Evolutionary conservation across 1,284 basidiomycete genomes (phyloP), one percentile per base, ranked within the genome.

Genomic region (Apiotrichum gracile): DNA sequence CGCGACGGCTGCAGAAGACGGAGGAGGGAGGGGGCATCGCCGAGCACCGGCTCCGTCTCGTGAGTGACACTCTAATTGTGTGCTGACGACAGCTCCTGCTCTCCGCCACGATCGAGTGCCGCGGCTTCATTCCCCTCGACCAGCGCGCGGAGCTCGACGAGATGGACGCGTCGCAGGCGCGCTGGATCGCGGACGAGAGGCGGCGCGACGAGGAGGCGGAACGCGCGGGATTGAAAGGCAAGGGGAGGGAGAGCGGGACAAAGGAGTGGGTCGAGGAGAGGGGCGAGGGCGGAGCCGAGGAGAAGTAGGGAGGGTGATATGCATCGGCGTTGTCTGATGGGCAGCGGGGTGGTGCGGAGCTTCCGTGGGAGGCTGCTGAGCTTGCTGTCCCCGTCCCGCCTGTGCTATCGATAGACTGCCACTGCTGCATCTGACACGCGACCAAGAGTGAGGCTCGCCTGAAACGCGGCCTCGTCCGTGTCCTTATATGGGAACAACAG

Each of bases 181-280:
- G 45, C 6, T 75, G 73, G 69, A 61, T 70, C 27, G 51, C 31
- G 4, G 67, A 75, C 38, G 67, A 71, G 31, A 33, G 46, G 27
- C 42, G 54, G 17, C 56, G 70, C 45, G 42, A 64, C 22, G 54
- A 34, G 8, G 65, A 68, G 45, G 70, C 68, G 4, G 63, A 67
- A 33, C 27, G 27, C 5, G 58, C 57, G 17, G 63, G 69, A 4
- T 61, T 74, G 45, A 59, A 64, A 3, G 73, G 73, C 4, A 54
- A 77, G 13, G 45, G 33, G 6, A n/a, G 46, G 19, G 55, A 66
- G 31, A 76, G 74, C 39, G 78, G 78, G 14, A 69, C 75, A 1
- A 63, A 63, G n/a, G 77, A 77, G 25, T 79, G 77, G 78, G 67
- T 72, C 43, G 65, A 64, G 34, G 61, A 54, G 44, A 54, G 78